Evolutionary conservation across 2,329 filamentous ascomycete species (phyloP).

Genomic region (Exophiala dermatitidis): DNA sequence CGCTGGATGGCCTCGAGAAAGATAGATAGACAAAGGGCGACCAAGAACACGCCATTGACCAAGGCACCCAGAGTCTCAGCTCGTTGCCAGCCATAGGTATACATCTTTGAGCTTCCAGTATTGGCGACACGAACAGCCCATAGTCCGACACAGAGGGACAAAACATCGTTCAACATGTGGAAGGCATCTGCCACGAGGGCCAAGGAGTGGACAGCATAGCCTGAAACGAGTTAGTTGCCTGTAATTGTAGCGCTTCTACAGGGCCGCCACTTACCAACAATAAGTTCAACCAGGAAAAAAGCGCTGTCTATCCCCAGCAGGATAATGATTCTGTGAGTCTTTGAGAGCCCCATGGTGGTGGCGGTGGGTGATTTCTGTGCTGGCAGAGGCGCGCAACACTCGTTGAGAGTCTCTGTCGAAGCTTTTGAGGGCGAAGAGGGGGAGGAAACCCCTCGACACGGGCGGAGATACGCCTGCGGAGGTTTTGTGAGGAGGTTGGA

Average conservation of each 20-base stretch:
- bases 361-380: neutral
- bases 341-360: slow-evolving; percentile 56
- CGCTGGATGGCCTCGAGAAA: slow-evolving; percentile 90
- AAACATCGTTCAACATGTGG: slow-evolving; percentile 98
- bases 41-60: slow-evolving; percentile 95
- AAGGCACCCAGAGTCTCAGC: slow-evolving; percentile 94
- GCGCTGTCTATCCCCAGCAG: slow-evolving; percentile 82
- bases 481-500: slow-evolving; percentile 11
- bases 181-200: slow-evolving; percentile 95
- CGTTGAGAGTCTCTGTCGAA: slow-evolving; percentile 19
- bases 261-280: slow-evolving; percentile 50
- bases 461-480: slow-evolving; percentile 15
- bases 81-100: slow-evolving; percentile 95
- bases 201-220: slow-evolving; percentile 81
- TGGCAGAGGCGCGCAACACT: slow-evolving; percentile 23
- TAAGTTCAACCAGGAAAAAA: slow-evolving; percentile 87
- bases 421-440: slow-evolving; percentile 2
- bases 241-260: neutral
- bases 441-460: slow-evolving; percentile 3
- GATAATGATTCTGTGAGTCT: slow-evolving; percentile 83
- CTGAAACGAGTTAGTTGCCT: slow-evolving; percentile 30
- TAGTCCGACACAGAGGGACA: slow-evolving; percentile 82
- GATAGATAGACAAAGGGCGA: slow-evolving; percentile 92
- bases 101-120: slow-evolving; percentile 78
- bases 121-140: slow-evolving; percentile 92